Conservation (phyloP, 805 yeast genomes). For the Candida parachauliodes region DNA sequence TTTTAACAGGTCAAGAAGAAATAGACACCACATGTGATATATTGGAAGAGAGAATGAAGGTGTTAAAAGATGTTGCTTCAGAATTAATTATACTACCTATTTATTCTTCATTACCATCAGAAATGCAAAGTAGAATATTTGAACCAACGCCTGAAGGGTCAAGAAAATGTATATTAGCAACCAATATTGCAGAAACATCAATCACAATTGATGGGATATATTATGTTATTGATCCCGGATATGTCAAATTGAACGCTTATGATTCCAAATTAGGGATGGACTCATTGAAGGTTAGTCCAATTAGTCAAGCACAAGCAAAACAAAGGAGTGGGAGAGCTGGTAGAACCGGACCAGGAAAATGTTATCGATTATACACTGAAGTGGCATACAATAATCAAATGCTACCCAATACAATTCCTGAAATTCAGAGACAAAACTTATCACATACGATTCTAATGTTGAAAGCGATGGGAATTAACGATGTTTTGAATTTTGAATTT, state of each 20-base stretch:
- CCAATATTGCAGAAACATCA: conserved; percentile 96
- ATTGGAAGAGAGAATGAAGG: conserved; percentile 58
- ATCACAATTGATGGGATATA: conserved; percentile 91
- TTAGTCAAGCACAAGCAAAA: conserved; percentile 92
- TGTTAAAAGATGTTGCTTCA: conserved; percentile 52
- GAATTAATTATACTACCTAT: conserved; percentile 82
- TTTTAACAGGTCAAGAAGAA: conserved; percentile 90
- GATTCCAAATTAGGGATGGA: conserved; percentile 92
- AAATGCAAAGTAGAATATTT: conserved; percentile 82
- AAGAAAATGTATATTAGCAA: conserved; percentile 88
- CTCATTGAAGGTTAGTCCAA: conserved; percentile 74
- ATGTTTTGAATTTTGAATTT: conserved; percentile 76
- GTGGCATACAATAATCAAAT: conserved; percentile 74
- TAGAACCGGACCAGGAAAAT: conserved; percentile 93
- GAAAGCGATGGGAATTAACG: conserved; percentile 87
- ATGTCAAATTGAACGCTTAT: conserved; percentile 84
- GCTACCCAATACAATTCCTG: conserved; percentile 80
- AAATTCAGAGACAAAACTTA: conserved; percentile 84
- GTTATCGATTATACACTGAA: conserved; percentile 88
- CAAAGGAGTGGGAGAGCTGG: conserved; percentile 98
- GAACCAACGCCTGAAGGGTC: conserved; percentile 82
- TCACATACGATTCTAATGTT: conserved; percentile 79
- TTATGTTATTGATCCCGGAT: conserved; percentile 93
- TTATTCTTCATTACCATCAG: conserved; percentile 88
- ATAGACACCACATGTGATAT: conserved; percentile 86